Base-by-base conservation (phyloP, 805 yeast species). In the Clavispora asparagi region DNA sequence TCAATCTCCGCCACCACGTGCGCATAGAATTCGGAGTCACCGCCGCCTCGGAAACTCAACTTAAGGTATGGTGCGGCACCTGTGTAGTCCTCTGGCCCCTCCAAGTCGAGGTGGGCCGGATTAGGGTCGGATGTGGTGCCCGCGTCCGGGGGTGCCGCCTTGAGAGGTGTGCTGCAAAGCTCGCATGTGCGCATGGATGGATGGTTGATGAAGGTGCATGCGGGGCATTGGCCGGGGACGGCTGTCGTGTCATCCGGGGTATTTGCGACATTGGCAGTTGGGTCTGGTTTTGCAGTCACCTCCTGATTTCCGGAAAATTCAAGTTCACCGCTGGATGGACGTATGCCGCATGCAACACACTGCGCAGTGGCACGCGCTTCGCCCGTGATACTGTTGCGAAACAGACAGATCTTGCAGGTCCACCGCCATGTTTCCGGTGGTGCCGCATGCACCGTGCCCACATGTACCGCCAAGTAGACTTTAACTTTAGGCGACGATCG, bases 371-470 rank as follows among this genome's bases (percentile, higher is more conserved):
- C 35, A 17, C 37, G 37, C 25, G 37, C 37, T 6, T 33, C 25
- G 2, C 37, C 37, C 16, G 37, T 13, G 23, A 63, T 49, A 39
- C 58, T 63, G 57, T 89, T 88, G 25, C 82, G 71, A 59, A 73
- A 86, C n/a, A 81, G 79, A 63, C 99, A 92, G 3, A 94, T 91
- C n/a, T 85, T 84, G 62, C 99, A 92, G 1, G 77, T 75, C 99
- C 99, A 92, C 9, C 25, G 13, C 37, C 37, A 33, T 23, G 37
- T 33, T 28, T 73, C 68, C 13, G 39, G 42, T 11, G n/a, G 25
- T 7, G 46, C 7, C 28, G 39, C 39, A 16, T 26, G 27, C 23
- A 16, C 29, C 13, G 17, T 14, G 3, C n/a, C 32, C 13, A 28
- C 41, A 16, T 26, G 23, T 12, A 39, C 31, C 6, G 31, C 23